Evolutionary conservation across 352 stramenopile genomes (phyloP).

Genomic region (Globisporangium orthogonon): DNA sequence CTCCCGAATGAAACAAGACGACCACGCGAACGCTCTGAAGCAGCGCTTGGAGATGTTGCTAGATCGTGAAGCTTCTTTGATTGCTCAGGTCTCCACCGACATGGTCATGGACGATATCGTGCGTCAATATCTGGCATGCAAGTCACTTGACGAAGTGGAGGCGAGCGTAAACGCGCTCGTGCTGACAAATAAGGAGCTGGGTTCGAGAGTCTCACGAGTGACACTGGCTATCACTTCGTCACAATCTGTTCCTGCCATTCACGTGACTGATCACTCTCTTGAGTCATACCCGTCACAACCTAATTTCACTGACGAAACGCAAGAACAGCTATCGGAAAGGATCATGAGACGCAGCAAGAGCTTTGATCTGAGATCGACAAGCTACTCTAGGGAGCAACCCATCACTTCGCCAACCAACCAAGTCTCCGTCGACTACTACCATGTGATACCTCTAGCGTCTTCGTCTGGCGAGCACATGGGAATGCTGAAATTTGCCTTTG

Average conservation of each 20-base stretch:
- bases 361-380: too few relatives aligned
- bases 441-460: conserved; percentile 1
- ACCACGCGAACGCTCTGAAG: background rate
- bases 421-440: background rate
- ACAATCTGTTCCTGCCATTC: background rate
- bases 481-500: conserved; percentile 14
- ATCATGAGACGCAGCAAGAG: background rate
- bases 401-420: too few relatives aligned
- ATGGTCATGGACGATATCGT: background rate
- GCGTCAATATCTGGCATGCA: conserved; percentile 1
- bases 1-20: background rate
- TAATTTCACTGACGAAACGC: too few relatives aligned
- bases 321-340: background rate
- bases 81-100: background rate
- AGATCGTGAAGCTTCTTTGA: background rate
- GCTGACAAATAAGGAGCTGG: conserved; percentile 2
- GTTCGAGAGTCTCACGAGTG: background rate
- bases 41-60: background rate
- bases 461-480: background rate
- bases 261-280: too few relatives aligned
- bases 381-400: too few relatives aligned
- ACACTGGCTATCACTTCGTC: conserved; percentile 3
- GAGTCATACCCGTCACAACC: too few relatives aligned
- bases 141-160: conserved; percentile 9
- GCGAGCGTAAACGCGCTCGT: conserved; percentile 4